These are phyloP conservation scores for Phytophthora colocasiae DNA, from an alignment of 352 stramenopile genomes.

Conservation along the genomic window DNA sequence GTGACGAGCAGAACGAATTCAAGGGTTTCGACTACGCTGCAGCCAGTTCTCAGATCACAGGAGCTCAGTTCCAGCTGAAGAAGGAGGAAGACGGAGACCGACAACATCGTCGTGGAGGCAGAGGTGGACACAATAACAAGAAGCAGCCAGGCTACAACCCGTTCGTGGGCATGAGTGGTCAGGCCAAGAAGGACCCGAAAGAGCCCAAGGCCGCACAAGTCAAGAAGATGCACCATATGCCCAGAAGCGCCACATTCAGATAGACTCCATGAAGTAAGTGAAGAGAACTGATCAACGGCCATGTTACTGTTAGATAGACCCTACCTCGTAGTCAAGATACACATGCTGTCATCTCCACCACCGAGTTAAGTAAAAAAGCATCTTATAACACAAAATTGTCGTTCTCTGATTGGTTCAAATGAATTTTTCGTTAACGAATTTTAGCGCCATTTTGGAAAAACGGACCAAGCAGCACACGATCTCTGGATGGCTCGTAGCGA, in stretches of 20 bases:
- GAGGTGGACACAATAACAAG: constrained; percentile 44
- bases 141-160: constrained; percentile 76
- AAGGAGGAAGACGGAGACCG: constrained; percentile 33
- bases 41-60: constrained; percentile 49
- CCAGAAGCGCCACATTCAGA: constrained; percentile 84
- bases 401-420: constrained; percentile 17
- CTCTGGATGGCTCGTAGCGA: constrained; percentile 36
- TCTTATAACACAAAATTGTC: background rate
- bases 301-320: constrained; percentile 17
- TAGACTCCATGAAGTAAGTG: constrained; percentile 37
- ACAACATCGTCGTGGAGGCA: constrained; percentile 12
- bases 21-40: constrained; percentile 67
- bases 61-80: constrained; percentile 62
- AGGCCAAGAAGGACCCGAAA: constrained; percentile 30
- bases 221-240: constrained; percentile 88
- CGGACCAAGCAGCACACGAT: constrained; percentile 20
- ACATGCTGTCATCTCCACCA: constrained; percentile 6
- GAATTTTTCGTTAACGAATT: background rate
- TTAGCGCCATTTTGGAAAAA: constrained; percentile 35
- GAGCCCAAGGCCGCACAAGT: constrained; percentile 47
- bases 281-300: constrained; percentile 2
- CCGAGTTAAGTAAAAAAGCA: constrained; percentile 1
- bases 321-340: constrained; percentile 19
- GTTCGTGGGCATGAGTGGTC: constrained; percentile 68
- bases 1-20: constrained; percentile 23